Evolutionary conservation across 2,329 filamentous ascomycete species (phyloP).

Genomic region (Trichoderma sp.): DNA sequence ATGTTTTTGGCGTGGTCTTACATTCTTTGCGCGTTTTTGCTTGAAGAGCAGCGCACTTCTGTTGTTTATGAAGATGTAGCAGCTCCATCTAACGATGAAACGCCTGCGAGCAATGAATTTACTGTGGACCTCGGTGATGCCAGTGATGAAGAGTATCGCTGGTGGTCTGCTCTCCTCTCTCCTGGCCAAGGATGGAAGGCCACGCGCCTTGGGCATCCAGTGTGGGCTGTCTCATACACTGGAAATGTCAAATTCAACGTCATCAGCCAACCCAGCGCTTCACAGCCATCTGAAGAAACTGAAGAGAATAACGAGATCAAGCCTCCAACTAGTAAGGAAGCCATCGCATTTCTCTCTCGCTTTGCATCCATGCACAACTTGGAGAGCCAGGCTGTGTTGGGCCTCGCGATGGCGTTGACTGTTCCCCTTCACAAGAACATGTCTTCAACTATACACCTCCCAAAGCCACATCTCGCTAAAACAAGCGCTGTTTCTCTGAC

Average conservation of each 20-base stretch:
- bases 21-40: slow-evolving; percentile 8
- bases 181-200: slow-evolving; percentile 26
- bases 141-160: slow-evolving; percentile 24
- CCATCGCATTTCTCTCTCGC: slow-evolving; percentile 26
- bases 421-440: slow-evolving; percentile 23
- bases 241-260: slow-evolving; percentile 6
- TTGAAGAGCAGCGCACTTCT: slow-evolving; percentile 5
- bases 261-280: neutral
- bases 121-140: slow-evolving; percentile 18
- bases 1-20: slow-evolving; percentile 26
- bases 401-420: slow-evolving; percentile 22
- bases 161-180: slow-evolving; percentile 23
- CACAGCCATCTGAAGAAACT: neutral
- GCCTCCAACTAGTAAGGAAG: slow-evolving; percentile 5
- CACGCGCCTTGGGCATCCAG: neutral
- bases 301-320: neutral
- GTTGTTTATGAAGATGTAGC: neutral
- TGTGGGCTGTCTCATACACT: slow-evolving; percentile 2
- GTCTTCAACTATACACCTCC: slow-evolving; percentile 9
- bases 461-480: slow-evolving; percentile 4
- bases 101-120: neutral
- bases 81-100: neutral
- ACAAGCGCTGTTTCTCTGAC: neutral
- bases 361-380: slow-evolving; percentile 24
- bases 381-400: slow-evolving; percentile 12